phyloP scores from a whole-genome alignment of 2,329 filamentous ascomycete genomes.

The Pseudogymnoascus sp. region DNA sequence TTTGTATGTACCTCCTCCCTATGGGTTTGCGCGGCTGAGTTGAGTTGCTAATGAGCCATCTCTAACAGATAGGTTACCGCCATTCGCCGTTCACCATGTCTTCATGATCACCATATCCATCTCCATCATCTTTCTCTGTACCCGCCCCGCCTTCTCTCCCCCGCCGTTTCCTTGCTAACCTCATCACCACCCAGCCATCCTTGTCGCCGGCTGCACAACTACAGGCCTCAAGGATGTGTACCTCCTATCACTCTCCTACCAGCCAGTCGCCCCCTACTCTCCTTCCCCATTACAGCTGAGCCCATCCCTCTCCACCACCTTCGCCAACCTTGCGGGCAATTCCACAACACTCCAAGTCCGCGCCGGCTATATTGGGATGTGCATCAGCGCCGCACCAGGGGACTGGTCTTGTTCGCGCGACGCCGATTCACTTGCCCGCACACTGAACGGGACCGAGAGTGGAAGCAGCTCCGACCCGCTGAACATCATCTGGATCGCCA shows the following conservation, averaged over 20 bases:
- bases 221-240: constrained; percentile 89
- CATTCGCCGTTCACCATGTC: constrained; percentile 73
- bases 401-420: constrained; percentile 96
- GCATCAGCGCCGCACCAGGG: constrained; percentile 83
- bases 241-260: constrained; percentile 91
- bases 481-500: constrained; percentile 94
- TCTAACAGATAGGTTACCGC: constrained; percentile 49
- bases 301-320: constrained; percentile 77
- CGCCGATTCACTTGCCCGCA: constrained; percentile 72
- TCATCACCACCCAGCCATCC: constrained; percentile 54
- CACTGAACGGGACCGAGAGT: constrained; percentile 55
- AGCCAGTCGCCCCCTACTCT: constrained; percentile 67
- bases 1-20: background rate
- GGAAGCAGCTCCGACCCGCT: constrained; percentile 88
- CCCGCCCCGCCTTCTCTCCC: constrained; percentile 34
- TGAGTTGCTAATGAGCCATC: background rate
- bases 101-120: constrained; percentile 95
- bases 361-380: constrained; percentile 97
- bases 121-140: constrained; percentile 90
- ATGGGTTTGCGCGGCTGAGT: background rate
- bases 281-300: constrained; percentile 85
- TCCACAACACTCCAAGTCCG: constrained; percentile 74
- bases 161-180: constrained; percentile 12
- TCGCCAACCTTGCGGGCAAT: constrained; percentile 80
- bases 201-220: constrained; percentile 81